Conservation (phyloP, 441 rosid species). For the Euphorbia schlechtendalii region DNA sequence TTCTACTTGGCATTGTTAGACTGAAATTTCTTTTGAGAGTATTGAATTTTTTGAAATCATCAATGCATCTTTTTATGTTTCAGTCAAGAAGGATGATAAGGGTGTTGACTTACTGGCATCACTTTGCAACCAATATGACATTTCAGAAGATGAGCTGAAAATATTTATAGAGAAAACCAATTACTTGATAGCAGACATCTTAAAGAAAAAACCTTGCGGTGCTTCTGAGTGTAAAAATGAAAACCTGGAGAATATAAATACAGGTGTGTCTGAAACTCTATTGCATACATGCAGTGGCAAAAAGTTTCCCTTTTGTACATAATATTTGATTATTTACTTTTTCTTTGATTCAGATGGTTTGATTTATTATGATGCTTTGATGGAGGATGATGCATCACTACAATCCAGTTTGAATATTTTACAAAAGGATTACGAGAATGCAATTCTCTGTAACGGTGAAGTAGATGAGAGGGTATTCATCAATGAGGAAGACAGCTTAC, state of each 20-base stretch:
- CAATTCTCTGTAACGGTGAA: slow-evolving; percentile 56
- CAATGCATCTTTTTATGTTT: slow-evolving; percentile 17
- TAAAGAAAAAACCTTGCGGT: slow-evolving; percentile 58
- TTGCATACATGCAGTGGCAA: neutral
- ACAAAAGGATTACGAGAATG: slow-evolving; percentile 67
- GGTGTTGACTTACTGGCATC: slow-evolving; percentile 78
- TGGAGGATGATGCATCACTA: slow-evolving; percentile 74
- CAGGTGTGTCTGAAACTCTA: slow-evolving; percentile 36
- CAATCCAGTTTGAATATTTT: slow-evolving; percentile 48
- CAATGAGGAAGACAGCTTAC: slow-evolving; percentile 73
- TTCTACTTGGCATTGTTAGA: slow-evolving; percentile 8
- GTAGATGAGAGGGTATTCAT: slow-evolving; percentile 82
- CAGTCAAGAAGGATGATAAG: slow-evolving; percentile 67
- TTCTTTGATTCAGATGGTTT: slow-evolving; percentile 59
- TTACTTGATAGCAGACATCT: slow-evolving; percentile 48
- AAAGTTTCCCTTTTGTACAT: neutral
- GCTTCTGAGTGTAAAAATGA: slow-evolving; percentile 60
- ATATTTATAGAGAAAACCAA: slow-evolving; percentile 56
- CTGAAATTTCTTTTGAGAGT: neutral
- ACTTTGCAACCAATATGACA: slow-evolving; percentile 69
- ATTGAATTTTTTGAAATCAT: neutral
- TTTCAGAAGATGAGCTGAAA: slow-evolving; percentile 76
- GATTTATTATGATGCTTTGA: slow-evolving; percentile 69
- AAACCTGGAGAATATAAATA: slow-evolving; percentile 51
- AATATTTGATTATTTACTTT: slow-evolving; percentile 7